A percentile compares a stretch with the other conserved stretches of the same genome.
Conservation (phyloP, 768 basidiomycete genomes). For the Cystobasidium ongulense region DNA sequence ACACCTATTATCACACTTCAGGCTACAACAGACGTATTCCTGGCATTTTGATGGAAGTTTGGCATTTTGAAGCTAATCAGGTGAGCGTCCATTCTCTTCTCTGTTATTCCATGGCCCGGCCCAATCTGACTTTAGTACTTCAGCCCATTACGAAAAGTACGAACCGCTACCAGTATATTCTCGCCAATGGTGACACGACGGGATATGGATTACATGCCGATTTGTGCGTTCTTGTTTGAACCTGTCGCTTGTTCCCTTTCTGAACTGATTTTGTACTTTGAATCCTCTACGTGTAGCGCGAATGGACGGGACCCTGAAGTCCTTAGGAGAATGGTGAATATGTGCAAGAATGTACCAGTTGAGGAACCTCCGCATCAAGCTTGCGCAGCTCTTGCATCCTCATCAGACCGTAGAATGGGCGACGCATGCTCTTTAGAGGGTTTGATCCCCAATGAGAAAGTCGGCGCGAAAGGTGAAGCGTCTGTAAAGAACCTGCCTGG, state of each 20-base stretch:
- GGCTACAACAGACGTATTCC: not conserved
- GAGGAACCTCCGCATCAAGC: constrained; percentile 14
- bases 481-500: too few species aligned
- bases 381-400: not conserved
- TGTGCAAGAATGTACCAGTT: constrained; percentile 7
- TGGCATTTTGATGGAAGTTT: constrained; percentile 11
- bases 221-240: constrained; percentile 45
- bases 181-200: constrained; percentile 57
- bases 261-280: not conserved
- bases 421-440: not conserved
- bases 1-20: not conserved
- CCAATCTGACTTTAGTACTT: too few species aligned
- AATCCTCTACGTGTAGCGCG: not conserved
- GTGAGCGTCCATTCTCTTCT: too few species aligned
- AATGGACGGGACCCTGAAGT: constrained; percentile 59
- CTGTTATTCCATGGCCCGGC: too few species aligned
- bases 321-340: constrained; percentile 53
- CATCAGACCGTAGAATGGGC: not conserved
- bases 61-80: not conserved
- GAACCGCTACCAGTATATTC: not conserved
- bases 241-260: too few species aligned
- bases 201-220: constrained; percentile 60
- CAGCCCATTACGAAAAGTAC: not conserved
- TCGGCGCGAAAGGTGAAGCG: not conserved
- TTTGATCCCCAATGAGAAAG: constrained; percentile 14